These are phyloP conservation scores for Jasminum sambac DNA, from an alignment of 257 asterid species.

Conservation along the genomic window DNA sequence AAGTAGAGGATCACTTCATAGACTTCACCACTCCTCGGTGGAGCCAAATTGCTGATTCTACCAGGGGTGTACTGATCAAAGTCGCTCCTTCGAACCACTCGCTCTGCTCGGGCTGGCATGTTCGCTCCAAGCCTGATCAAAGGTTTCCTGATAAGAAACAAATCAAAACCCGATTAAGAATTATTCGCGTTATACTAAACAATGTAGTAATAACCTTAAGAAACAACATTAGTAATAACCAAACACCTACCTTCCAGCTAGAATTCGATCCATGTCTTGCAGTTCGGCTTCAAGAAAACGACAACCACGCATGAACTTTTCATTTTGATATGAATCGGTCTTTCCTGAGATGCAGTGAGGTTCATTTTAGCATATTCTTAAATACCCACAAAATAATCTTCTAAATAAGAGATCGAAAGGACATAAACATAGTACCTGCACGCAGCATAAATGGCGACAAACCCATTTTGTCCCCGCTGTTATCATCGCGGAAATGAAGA, in stretches of 20 bases:
- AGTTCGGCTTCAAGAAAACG: constrained; percentile 97
- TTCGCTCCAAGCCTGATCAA: constrained; percentile 82
- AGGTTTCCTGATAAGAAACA: constrained; percentile 59
- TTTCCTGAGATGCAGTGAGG: constrained; percentile 49
- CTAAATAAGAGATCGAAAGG: not conserved
- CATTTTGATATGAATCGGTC: constrained; percentile 70
- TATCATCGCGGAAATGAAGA: constrained; percentile 86
- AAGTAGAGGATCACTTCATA: constrained; percentile 84
- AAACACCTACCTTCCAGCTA: constrained; percentile 66
- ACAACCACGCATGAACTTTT: constrained; percentile 91
- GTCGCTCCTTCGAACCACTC: constrained; percentile 73
- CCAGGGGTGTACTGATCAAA: constrained; percentile 64
- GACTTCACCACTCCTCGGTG: constrained; percentile 54
- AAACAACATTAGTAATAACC: not conserved
- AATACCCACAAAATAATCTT: not conserved
- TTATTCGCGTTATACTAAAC: not conserved
- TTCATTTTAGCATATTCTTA: constrained; percentile 22
- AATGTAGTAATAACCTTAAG: not conserved
- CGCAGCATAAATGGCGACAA: constrained; percentile 82
- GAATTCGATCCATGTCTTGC: constrained; percentile 84
- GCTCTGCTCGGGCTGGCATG: constrained; percentile 97
- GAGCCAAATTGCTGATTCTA: constrained; percentile 43
- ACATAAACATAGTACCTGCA: constrained; percentile 46
- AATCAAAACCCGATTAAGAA: constrained; percentile 12
- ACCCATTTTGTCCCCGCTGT: constrained; percentile 86